These are phyloP conservation scores for Pythium rhizo-oryzae DNA, from an alignment of 352 stramenopile genomes.

Conservation along the genomic window DNA sequence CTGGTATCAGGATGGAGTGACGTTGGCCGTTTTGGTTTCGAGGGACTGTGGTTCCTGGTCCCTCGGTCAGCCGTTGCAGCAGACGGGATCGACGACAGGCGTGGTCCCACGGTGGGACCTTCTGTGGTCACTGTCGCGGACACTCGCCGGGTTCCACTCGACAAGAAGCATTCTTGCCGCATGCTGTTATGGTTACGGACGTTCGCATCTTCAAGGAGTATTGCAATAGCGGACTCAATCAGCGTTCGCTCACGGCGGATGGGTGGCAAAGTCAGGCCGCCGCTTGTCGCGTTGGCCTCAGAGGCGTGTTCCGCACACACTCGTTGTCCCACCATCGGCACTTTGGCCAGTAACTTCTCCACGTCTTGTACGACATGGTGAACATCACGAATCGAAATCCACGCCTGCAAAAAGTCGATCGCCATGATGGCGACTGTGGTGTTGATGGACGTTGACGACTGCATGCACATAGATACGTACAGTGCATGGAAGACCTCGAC, in stretches of 20 bases:
- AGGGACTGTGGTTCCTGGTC: not conserved
- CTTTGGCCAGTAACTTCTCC: not conserved
- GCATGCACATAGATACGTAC: conserved; percentile 22
- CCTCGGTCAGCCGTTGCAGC: not conserved
- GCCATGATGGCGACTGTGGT: conserved; percentile 10
- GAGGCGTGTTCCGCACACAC: not conserved
- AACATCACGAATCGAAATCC: conserved; percentile 15
- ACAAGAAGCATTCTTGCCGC: not conserved
- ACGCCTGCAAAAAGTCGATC: conserved; percentile 14
- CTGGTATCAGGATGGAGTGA: not conserved
- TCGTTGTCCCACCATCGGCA: not conserved
- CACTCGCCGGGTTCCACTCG: not conserved
- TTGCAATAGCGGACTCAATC: not conserved
- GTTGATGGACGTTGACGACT: not conserved
- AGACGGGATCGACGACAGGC: not conserved
- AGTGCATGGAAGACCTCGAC: conserved; percentile 18
- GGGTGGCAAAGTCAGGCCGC: no score
- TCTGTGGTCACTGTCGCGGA: not conserved
- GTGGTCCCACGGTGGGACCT: no score
- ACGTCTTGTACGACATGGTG: not conserved
- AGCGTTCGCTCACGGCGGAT: not conserved
- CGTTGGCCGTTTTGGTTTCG: not conserved
- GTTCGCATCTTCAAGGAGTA: not conserved
- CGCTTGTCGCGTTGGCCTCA: no score
- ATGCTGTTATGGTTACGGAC: not conserved